These are phyloP conservation scores for Bretziella fagacearum DNA, from an alignment of 2,329 filamentous ascomycete genomes.

Conservation along the genomic window DNA sequence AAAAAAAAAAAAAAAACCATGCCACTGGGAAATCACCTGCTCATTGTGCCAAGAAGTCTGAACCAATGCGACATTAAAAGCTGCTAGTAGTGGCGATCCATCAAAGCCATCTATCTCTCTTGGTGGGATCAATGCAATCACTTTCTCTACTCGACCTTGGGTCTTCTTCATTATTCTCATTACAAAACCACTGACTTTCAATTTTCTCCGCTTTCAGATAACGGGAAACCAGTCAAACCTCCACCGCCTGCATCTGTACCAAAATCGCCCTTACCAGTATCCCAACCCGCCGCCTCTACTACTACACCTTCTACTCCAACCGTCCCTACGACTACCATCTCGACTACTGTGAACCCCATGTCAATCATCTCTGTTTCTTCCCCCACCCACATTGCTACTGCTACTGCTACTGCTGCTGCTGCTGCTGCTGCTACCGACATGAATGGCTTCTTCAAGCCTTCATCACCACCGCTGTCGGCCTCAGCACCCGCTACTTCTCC, in stretches of 20 bases:
- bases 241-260: not conserved
- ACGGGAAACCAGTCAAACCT: slow-evolving; percentile 1
- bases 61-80: not conserved
- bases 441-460: not conserved
- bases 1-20: too few species aligned
- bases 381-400: not conserved
- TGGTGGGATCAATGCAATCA: not conserved
- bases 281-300: not conserved
- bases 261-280: not conserved
- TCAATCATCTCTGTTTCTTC: not conserved
- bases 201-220: not conserved
- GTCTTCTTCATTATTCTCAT: not conserved
- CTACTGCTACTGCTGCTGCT: not conserved
- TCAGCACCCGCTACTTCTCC: not conserved
- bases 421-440: not conserved
- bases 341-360: not conserved
- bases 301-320: not conserved
- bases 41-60: not conserved
- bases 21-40: not conserved
- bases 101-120: too few species aligned
- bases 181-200: not conserved
- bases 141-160: not conserved
- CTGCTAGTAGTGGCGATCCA: not conserved
- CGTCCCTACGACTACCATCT: not conserved
- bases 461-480: not conserved